Conservation (phyloP, 768 basidiomycete genomes). For the Xerocomellus intermedius region DNA sequence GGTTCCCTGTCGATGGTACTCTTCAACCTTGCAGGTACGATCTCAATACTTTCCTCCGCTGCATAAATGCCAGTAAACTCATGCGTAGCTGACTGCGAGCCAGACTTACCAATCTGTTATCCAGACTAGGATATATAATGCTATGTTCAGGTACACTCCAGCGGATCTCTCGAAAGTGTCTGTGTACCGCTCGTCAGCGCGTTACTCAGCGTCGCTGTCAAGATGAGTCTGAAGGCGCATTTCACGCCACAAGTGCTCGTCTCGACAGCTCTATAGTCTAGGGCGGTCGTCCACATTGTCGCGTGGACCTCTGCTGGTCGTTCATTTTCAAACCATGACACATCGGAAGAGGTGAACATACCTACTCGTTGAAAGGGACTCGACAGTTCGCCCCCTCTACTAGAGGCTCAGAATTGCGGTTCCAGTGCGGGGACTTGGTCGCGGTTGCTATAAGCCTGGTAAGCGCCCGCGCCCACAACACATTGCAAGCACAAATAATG, state of each 20-base stretch:
- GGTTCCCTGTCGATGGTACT: neutral
- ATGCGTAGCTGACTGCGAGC: neutral
- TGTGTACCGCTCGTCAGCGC: neutral
- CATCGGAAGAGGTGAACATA: neutral
- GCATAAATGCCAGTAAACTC: neutral
- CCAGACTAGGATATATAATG: too few relatives aligned
- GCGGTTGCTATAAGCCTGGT: neutral
- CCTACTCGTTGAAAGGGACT: neutral
- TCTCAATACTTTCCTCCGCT: neutral
- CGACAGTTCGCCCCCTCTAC: too few relatives aligned
- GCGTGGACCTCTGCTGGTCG: neutral
- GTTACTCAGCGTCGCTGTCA: too few relatives aligned
- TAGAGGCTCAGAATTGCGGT: neutral
- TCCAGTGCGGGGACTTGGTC: constrained; percentile 5
- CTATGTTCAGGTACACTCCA: neutral
- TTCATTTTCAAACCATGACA: neutral
- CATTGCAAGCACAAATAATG: constrained; percentile 17
- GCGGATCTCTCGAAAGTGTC: neutral
- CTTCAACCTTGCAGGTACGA: neutral
- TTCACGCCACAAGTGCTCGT: neutral
- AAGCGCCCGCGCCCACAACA: constrained; percentile 18
- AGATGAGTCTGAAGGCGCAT: neutral
- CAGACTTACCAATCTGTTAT: neutral
- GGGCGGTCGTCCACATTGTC: too few relatives aligned
- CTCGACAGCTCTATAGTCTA: neutral